A percentile compares a stretch with the other conserved stretches of the same genome.
Conservation (phyloP, 352 stramenopile genomes). For the Globisporangium uncinulatum region DNA sequence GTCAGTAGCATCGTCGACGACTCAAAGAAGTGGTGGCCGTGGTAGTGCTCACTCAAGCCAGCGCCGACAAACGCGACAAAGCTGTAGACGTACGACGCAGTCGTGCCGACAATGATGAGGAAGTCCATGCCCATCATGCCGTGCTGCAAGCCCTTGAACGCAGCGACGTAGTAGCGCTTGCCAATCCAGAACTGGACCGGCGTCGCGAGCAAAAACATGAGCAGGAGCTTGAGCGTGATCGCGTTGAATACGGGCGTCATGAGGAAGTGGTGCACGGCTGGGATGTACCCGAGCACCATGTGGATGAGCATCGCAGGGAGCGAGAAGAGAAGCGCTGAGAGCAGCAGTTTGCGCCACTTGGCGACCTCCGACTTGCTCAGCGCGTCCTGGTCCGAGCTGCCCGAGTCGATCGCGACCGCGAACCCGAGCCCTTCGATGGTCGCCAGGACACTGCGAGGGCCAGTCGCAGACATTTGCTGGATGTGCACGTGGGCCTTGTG, state of each 20-base stretch:
- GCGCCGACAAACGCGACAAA: constrained; percentile 73
- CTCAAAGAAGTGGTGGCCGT: constrained; percentile 86
- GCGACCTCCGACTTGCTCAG: constrained; percentile 66
- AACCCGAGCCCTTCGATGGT: constrained; percentile 67
- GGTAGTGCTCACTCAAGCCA: constrained; percentile 46
- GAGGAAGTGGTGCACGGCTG: constrained; percentile 47
- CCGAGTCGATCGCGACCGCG: constrained; percentile 40
- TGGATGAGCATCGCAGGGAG: constrained; percentile 80
- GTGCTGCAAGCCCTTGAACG: constrained; percentile 78
- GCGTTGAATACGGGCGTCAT: constrained; percentile 77
- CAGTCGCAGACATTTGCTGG: constrained; percentile 69
- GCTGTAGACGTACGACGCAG: constrained; percentile 85
- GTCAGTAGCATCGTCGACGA: constrained; percentile 83
- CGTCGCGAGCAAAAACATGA: constrained; percentile 82
- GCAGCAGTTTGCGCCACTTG: constrained; percentile 70
- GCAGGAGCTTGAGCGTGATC: constrained; percentile 67
- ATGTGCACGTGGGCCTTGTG: constrained; percentile 78
- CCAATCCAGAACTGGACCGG: constrained; percentile 84
- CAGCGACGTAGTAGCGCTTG: constrained; percentile 72
- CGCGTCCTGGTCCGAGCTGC: constrained; percentile 52
- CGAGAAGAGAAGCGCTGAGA: constrained; percentile 79
- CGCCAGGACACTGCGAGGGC: constrained; percentile 64
- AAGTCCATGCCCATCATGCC: constrained; percentile 90
- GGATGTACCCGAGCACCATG: constrained; percentile 85
- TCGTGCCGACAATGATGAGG: constrained; percentile 76